Percentiles rank a stretch among this genome's conserved stretches.
phyloP scores from a whole-genome alignment of 2,329 filamentous ascomycete species.

The Trichoderma breve region DNA sequence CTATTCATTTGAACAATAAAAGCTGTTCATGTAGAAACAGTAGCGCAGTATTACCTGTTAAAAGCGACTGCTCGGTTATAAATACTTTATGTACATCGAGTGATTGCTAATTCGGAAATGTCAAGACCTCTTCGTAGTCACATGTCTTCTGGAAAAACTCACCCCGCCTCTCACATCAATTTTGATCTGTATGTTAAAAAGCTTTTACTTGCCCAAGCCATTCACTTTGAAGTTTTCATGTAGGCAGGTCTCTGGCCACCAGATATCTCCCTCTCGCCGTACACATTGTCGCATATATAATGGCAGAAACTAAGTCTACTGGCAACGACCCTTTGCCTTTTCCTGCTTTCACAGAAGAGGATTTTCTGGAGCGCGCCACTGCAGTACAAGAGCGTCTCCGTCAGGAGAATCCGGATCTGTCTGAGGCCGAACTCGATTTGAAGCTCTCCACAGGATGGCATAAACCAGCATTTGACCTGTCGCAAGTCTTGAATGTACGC shows the following conservation, averaged over 20 bases:
- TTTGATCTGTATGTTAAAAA: not conserved
- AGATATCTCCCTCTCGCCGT: not conserved
- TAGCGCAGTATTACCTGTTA: not conserved
- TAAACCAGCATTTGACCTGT: not conserved
- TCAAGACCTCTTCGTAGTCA: not conserved
- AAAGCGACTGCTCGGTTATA: not conserved
- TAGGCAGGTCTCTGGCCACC: not conserved
- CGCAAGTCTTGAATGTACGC: not conserved
- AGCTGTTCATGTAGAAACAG: not conserved
- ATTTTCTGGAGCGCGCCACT: not conserved
- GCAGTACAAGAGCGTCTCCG: not conserved
- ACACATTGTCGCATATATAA: not conserved
- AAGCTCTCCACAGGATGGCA: not conserved
- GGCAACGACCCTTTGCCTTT: not conserved
- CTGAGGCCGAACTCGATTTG: not conserved
- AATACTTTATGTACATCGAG: not conserved
- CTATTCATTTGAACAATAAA: not conserved
- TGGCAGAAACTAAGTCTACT: not conserved
- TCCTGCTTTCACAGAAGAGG: not conserved
- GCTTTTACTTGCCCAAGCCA: not conserved
- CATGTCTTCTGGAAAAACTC: not conserved
- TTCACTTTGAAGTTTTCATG: not conserved
- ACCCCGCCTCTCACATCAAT: not conserved
- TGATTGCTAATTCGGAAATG: not conserved
- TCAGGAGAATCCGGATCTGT: not conserved